Evolutionary conservation across 306 rosid species (phyloP), one percentile per base, ranked within the genome.

Genomic region (Ziziphus jujuba): DNA sequence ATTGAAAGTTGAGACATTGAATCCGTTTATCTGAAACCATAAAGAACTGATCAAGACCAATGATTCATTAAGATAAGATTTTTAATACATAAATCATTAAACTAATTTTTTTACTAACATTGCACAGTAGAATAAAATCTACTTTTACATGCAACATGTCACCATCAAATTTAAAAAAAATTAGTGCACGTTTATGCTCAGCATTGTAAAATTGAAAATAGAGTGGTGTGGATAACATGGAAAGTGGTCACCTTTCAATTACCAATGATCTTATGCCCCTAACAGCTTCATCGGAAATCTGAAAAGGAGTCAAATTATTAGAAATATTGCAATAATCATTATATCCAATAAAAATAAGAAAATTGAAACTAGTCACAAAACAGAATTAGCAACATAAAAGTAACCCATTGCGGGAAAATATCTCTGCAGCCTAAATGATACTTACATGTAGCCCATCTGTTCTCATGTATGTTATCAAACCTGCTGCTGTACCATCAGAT

Each of bases 381-480:
- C 28, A 40, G 36, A 60, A 52, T 53, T 58, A 22, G 24, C 19
- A 34, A 38, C 14, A 59, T 28, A 35, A 7, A 56, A 43, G 31
- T 24, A 63, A 48, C 22, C 23, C 66, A 66, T 21, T 16, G 36
- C 25, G 45, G 35, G 23, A 69, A 51, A 70, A 62, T 22, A 78
- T 77, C 70, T 66, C 73, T 60, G 75, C 76, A 79, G 79, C 79
- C 70, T 79, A 83, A 74, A 74, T 19, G 88, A 63, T 73, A 83
- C 96, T 74, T 87, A 93, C 99, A 58, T 93, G 97, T 69, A 81
- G 72, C 66, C 99, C 99, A 82, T 93, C 99, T 24, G 99, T 93
- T 83, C 97, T 84, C 61, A 63, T 81, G 72, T 88, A 93, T 55
- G 99, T 90, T 80, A 88, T 93, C 80, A 93, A 66, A 75, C 99